phyloP scores from a whole-genome alignment of 2,329 filamentous ascomycete genomes.

The Arachnopeziza araneosa region DNA sequence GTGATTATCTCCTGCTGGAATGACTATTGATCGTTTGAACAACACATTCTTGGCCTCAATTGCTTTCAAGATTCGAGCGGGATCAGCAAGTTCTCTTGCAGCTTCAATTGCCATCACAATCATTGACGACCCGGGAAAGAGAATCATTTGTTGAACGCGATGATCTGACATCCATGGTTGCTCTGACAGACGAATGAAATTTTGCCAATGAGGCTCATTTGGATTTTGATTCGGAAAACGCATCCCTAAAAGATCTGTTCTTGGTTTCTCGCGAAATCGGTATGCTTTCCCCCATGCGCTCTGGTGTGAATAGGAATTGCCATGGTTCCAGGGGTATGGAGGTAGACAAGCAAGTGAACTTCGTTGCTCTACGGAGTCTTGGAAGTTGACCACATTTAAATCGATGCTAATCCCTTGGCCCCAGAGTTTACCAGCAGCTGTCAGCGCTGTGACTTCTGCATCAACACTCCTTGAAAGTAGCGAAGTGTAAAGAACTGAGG shows the following conservation, averaged over 20 bases:
- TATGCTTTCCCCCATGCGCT: conserved; percentile 24
- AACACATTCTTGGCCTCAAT: conserved; percentile 34
- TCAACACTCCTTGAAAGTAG: conserved; percentile 5
- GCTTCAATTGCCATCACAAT: conserved; percentile 34
- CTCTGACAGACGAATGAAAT: conserved; percentile 30
- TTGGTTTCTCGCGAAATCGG: conserved; percentile 37
- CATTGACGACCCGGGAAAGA: conserved; percentile 33
- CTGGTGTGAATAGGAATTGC: conserved; percentile 23
- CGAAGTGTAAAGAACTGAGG: conserved; percentile 8
- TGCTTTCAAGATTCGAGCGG: conserved; percentile 32
- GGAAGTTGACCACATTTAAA: not conserved
- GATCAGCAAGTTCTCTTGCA: not conserved
- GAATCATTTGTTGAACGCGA: conserved; percentile 24
- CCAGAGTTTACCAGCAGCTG: not conserved
- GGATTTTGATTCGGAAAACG: conserved; percentile 23
- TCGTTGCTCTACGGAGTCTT: conserved; percentile 36
- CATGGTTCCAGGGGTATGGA: conserved; percentile 2
- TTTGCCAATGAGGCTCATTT: conserved; percentile 32
- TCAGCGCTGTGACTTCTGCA: not conserved
- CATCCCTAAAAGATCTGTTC: conserved; percentile 46
- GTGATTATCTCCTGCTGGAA: not conserved
- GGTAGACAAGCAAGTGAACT: conserved; percentile 16
- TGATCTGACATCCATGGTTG: conserved; percentile 41
- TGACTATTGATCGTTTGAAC: not conserved
- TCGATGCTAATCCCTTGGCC: not conserved